phyloP scores from a whole-genome alignment of 2,329 filamentous ascomycete genomes.

The Calonectria pteridis region DNA sequence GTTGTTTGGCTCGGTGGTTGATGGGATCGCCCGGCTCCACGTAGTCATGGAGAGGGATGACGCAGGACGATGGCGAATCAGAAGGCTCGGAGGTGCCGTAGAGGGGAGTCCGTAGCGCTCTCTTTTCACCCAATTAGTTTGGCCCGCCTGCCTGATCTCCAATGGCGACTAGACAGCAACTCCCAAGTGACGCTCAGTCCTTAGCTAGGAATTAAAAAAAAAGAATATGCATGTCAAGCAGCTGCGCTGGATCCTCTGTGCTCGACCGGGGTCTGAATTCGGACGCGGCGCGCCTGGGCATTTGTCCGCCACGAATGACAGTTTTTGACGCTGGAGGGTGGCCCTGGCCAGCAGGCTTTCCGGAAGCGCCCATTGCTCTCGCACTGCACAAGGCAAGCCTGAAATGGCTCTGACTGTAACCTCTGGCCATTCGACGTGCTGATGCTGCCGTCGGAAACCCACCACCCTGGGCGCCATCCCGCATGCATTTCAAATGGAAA shows the following conservation, averaged over 20 bases:
- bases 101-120: slow-evolving; percentile 27
- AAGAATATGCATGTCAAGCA: not conserved
- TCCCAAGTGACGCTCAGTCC: not conserved
- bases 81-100: slow-evolving; percentile 31
- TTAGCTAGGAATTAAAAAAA: not conserved
- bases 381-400: not conserved
- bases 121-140: not conserved
- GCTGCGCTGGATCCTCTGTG: not conserved
- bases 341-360: not conserved
- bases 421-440: not conserved
- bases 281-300: not conserved
- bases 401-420: not conserved
- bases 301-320: not conserved
- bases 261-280: not conserved
- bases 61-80: slow-evolving; percentile 57
- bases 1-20: slow-evolving; percentile 50
- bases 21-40: slow-evolving; percentile 51
- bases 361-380: not conserved
- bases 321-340: not conserved
- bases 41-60: slow-evolving; percentile 54
- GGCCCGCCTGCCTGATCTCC: not conserved
- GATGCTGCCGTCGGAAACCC: not conserved
- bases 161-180: not conserved
- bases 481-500: not conserved
- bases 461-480: not conserved